Evolutionary conservation across 129 eudicot genomes (phyloP).

Genomic region (Artemisia argyi): DNA sequence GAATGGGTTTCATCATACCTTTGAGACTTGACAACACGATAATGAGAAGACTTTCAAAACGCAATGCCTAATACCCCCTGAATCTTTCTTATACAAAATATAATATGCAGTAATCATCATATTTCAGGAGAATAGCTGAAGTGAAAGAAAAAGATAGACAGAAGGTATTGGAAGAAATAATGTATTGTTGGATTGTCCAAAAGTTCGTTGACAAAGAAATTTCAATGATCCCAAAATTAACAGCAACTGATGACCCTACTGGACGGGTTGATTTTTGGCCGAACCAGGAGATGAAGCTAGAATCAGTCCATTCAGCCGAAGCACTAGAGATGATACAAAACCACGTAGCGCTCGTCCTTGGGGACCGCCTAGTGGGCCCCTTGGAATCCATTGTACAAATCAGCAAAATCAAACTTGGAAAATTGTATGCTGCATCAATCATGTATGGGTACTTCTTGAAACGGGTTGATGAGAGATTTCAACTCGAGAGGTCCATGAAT

Average conservation of each 20-base stretch:
- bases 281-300: conserved; percentile 78
- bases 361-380: conserved; percentile 82
- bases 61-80: neutral
- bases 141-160: conserved; percentile 83
- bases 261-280: conserved; percentile 92
- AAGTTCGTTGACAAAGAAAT: conserved; percentile 65
- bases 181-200: conserved; percentile 83
- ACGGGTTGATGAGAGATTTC: conserved; percentile 90
- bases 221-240: conserved; percentile 75
- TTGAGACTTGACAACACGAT: neutral
- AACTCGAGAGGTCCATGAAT: conserved; percentile 91
- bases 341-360: conserved; percentile 71
- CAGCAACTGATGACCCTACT: conserved; percentile 54
- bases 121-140: conserved; percentile 91
- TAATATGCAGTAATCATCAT: conserved; percentile 17
- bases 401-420: conserved; percentile 93
- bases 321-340: conserved; percentile 90
- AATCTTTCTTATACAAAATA: neutral
- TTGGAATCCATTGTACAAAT: conserved; percentile 64
- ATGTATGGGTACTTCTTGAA: conserved; percentile 94
- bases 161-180: conserved; percentile 68
- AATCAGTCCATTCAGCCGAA: conserved; percentile 83
- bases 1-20: too few relatives aligned
- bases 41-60: neutral
- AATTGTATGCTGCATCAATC: conserved; percentile 91